A percentile compares a stretch with the other conserved stretches of the same genome.
Evolutionary conservation across 176 grass and related monocot genomes (phyloP).

Genomic region (Zea luxurians): DNA sequence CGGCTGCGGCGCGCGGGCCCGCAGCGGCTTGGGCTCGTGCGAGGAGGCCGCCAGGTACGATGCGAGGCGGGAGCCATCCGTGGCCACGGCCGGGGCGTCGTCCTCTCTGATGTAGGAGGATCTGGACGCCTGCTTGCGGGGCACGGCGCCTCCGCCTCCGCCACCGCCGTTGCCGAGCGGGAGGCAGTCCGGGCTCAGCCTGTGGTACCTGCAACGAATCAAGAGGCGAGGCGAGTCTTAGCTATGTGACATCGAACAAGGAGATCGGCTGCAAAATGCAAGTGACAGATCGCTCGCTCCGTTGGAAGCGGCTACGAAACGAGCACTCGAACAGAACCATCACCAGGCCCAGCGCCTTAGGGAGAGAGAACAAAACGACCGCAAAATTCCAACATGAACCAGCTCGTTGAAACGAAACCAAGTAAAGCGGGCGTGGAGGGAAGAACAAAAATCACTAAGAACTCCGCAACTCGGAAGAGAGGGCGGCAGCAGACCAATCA

Average conservation of each 20-base stretch:
- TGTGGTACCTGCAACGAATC: slow-evolving; percentile 64
- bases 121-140: slow-evolving; percentile 39
- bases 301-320: slow-evolving; percentile 7
- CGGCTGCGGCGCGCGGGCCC: slow-evolving; percentile 23
- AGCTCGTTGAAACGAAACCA: neutral
- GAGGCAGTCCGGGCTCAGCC: slow-evolving; percentile 74
- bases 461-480: neutral
- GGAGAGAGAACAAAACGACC: neutral
- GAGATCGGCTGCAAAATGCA: slow-evolving; percentile 51
- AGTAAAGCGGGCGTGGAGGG: neutral
- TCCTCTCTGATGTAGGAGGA: slow-evolving; percentile 44
- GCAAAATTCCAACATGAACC: slow-evolving; percentile 12
- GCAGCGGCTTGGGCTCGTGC: slow-evolving; percentile 35
- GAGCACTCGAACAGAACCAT: slow-evolving; percentile 25
- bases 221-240: neutral
- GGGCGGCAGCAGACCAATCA: neutral
- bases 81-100: slow-evolving; percentile 19
- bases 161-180: slow-evolving; percentile 51
- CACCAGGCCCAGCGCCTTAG: neutral
- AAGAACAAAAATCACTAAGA: neutral
- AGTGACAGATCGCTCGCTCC: slow-evolving; percentile 15
- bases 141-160: slow-evolving; percentile 31
- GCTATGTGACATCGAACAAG: slow-evolving; percentile 6
- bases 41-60: slow-evolving; percentile 32
- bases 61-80: slow-evolving; percentile 31